Evolutionary conservation across 371 early-diverging fungal species (phyloP), one percentile per base, ranked within the genome.

Genomic region (Choanephora cucurbitarum): DNA sequence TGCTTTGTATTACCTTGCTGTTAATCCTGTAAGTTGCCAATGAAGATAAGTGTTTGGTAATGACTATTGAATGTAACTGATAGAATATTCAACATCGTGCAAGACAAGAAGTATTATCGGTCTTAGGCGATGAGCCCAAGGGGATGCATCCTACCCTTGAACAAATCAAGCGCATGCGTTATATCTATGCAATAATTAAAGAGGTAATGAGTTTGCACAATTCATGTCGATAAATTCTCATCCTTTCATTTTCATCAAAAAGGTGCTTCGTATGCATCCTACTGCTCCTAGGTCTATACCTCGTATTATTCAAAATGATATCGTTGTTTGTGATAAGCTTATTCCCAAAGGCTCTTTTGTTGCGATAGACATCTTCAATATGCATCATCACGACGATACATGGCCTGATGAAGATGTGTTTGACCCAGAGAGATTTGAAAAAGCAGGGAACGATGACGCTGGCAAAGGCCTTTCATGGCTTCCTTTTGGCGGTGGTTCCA

Each of bases 291-390:
- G 19, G 4, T 24, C 28, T 23, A 15, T 28, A 8, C 34, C 33
- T 8, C 59, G 47, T 52, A 57, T 58, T 13, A 69, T 69, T 1
- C 49, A 57, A 6, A 70, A 77, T 49, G 72, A 79, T 8, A 67
- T 69, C 8, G 66, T 62, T 1, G 37, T 81, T 34, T 75, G 67
- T 8, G 68, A 68, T 2, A 56, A 62, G 47, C 66, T 70, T 19
- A 49, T 83, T 33, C 82, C 81, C 39, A 73, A 72, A 55, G 75
- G 71, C 22, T 52, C 72, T 1, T 44, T 52, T 45, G 61, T 79
- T 2, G 57, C 69, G 22, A 60, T 74, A 39, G 68, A 82, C 37
- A 63, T 76, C 28, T 66, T 60, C 54, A 56, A 52, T n/a, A 21
- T 64, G 5, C 64, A 60, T 18, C 60, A 73, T 49, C 65, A 69